A percentile compares a stretch with the other conserved stretches of the same genome.
Conservation (phyloP, 2,329 filamentous ascomycete genomes). For the Hypoxylon sp. region DNA sequence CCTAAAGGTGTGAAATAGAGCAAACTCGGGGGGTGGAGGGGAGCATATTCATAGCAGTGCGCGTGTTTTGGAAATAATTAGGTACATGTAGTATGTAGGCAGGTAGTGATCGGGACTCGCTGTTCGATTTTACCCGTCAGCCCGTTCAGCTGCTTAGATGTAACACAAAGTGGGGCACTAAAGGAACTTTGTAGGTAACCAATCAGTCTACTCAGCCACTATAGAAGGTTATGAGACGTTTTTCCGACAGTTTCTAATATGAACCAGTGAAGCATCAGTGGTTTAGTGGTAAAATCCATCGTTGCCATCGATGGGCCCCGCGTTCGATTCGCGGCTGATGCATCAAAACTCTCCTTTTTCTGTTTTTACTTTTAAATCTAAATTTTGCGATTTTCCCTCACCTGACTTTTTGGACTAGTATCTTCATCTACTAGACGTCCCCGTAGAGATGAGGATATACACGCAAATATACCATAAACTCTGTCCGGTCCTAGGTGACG, state of each 20-base stretch:
- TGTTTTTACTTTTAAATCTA: not conserved
- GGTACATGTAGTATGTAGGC: too few relatives aligned
- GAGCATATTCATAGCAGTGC: slow-evolving; percentile 1
- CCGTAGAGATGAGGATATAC: not conserved
- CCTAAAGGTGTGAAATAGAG: not conserved
- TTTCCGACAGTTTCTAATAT: too few relatives aligned
- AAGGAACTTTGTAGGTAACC: not conserved
- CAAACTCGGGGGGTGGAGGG: not conserved
- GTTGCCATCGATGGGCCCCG: slow-evolving; percentile 66
- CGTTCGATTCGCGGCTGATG: slow-evolving; percentile 60
- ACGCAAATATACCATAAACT: not conserved
- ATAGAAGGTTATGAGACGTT: too few relatives aligned
- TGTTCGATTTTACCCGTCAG: not conserved
- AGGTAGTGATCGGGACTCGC: not conserved
- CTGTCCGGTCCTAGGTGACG: not conserved
- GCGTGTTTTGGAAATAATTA: slow-evolving; percentile 1
- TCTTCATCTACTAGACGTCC: not conserved
- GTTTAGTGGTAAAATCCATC: slow-evolving; percentile 67
- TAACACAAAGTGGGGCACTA: not conserved
- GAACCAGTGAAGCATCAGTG: slow-evolving; percentile 53
- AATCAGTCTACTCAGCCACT: not conserved
- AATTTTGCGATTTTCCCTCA: not conserved
- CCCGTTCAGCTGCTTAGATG: not conserved
- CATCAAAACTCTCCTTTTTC: slow-evolving; percentile 38
- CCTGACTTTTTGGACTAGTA: not conserved